Evolutionary conservation across 768 basidiomycete species (phyloP), one percentile per base, ranked within the genome.

Genomic region (Favolaschia claudopus): DNA sequence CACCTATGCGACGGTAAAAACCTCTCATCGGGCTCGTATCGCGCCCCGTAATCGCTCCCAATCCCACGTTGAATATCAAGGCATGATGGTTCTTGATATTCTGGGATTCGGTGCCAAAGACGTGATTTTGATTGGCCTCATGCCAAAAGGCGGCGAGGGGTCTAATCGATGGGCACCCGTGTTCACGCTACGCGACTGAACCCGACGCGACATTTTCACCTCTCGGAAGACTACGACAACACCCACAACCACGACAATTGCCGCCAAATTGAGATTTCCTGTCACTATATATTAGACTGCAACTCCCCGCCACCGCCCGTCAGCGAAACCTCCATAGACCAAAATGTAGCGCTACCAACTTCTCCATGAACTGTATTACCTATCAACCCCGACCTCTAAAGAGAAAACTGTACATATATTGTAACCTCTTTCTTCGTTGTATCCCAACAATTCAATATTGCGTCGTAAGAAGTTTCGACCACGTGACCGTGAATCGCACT

Each of bases 401-500:
- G n/a, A n/a, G n/a, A n/a, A 20, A 20, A 17, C 5, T 59, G 43
- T 52, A 59, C n/a, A n/a, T n/a, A n/a, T n/a, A n/a, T n/a, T n/a
- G n/a, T n/a, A n/a, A n/a, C n/a, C n/a, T n/a, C n/a, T n/a, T n/a
- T n/a, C n/a, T n/a, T n/a, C n/a, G n/a, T n/a, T n/a, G n/a, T n/a
- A n/a, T n/a, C n/a, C n/a, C n/a, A n/a, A n/a, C 7, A 47, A 22
- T 9, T 25, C n/a, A 22, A 19, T 14, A 27, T 2, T 49, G 4
- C 13, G 4, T 42, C n/a, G n/a, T n/a, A n/a, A n/a, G n/a, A n/a
- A n/a, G n/a, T n/a, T n/a, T n/a, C n/a, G n/a, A n/a, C 5, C 49
- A 58, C 57, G 57, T 58, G 57, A 58, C 36, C 57, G 49, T 37
- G 51, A 29, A n/a, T n/a, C n/a, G n/a, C n/a, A n/a, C 14, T 10